Base-by-base conservation (phyloP, 139 green algal genomes). In the Trebouxia sp. region DNA sequence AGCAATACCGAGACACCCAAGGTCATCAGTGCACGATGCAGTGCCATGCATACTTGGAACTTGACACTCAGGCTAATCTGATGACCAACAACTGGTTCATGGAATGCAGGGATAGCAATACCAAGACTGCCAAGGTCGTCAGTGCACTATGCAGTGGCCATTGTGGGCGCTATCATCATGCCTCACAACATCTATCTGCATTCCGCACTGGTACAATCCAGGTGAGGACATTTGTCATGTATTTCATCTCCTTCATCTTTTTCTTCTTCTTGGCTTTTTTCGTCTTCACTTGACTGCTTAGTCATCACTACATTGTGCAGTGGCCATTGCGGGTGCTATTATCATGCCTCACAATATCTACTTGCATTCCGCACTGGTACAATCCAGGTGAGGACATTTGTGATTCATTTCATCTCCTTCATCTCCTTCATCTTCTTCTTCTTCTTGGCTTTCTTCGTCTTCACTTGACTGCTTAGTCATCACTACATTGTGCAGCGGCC, bases 291-390 rank as follows among this genome's bases (percentile, higher is more conserved):
- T n/a, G n/a, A n/a, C n/a, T n/a, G n/a, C n/a, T n/a, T n/a, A n/a
- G 14, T 28, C 51, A 8, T 37, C 51, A 14, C 35, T 83, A 26
- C 39, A 70, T 11, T 37, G 58, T 12, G 82, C 82, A n/a, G n/a
- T 94, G 9, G 91, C 87, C 15, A 87, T 96, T 22, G 78, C 97
- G 35, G 94, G 94, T 22, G 91, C 91, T 0, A 81, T 95, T 42
- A 92, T 97, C 84, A 97, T 97, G 94, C 94, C 94, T 8, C 93
- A 94, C 88, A 98, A 98, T 87, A 91, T 98, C 74, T 98, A 93
- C 87, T 89, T 98, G 69, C 95, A 98, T 87, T 92, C 83, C 12
- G 93, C 92, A 0, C 87, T 97, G 26, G 92, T 97, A 65, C 87
- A 91, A 5, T 86, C 77, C 35, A 82, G 89, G 62, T 81, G 74